Base-by-base conservation (phyloP, 2,329 filamentous ascomycete genomes). In the Fusarium irregulare region DNA sequence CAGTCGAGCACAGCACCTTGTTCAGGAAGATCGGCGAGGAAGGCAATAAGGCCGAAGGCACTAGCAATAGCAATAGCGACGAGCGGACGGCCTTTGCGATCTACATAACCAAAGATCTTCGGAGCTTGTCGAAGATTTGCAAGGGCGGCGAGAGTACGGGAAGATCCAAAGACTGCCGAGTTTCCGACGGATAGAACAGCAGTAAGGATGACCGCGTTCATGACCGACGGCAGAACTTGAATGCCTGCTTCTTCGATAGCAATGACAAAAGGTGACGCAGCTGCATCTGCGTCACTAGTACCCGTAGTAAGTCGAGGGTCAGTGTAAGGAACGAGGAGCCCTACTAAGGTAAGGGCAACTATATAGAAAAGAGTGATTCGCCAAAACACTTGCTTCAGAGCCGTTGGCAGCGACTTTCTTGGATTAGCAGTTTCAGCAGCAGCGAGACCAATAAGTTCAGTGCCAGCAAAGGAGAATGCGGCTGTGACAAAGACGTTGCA, bases 331-430 rank as follows among this genome's bases (percentile, higher is more conserved):
- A 98, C 93, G 4, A 97, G 84, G 1, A 97, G 85, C 27, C 95
- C 93, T 60, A 98, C 89, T 6, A 98, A 83, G 7, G 89, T 89
- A 13, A 98, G 86, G 1, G 92, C 92, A 34, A 97, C 89, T 51
- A 98, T 86, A 81, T 97, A 98, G 83, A 98, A 98, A 60, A 97
- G 85, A 6, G 90, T 89, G 76, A 97, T 97, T 75, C 94, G 91
- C 94, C 94, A 98, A 80, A 97, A 97, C 23, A 97, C 93, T 78
- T 97, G 94, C 82, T 97, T 97, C 75, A 97, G 89, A 14, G 94
- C 94, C 0, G 90, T 93, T 0, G 94, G 94, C 1, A 98, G 85
- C 2, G 91, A 92, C 77, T 96, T 93, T 61, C 91, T 87, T 5
- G 92, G 92, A 75, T 93, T 93, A n/a, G 87, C 88, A 2, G 92